Evolutionary conservation across 2,329 filamentous ascomycete genomes (phyloP).

Genomic region (Epichloe baconii): DNA sequence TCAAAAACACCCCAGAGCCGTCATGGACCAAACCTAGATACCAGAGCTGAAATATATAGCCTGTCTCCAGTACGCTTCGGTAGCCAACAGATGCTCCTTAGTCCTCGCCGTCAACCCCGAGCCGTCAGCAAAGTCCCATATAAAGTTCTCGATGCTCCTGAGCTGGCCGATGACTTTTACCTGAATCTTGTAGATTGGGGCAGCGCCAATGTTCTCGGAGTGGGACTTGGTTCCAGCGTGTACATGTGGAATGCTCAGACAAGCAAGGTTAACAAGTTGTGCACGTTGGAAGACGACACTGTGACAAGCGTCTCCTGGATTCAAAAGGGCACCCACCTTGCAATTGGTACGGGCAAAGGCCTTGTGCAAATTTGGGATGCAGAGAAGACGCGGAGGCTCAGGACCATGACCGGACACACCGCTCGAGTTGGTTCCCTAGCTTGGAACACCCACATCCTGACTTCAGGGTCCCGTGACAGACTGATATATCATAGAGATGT

Average conservation of each 20-base stretch:
- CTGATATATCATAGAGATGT: constrained; percentile 94
- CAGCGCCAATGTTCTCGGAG: constrained; percentile 83
- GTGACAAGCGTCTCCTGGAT: constrained; percentile 99
- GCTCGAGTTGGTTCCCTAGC: constrained; percentile 85
- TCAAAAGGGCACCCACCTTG: constrained; percentile 88
- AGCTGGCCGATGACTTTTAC: constrained; percentile 95
- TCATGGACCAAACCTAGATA: constrained; percentile 78
- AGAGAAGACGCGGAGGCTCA: constrained; percentile 66
- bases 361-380: constrained; percentile 97
- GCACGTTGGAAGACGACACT: constrained; percentile 81
- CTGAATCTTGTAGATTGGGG: constrained; percentile 97
- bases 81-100: constrained; percentile 87
- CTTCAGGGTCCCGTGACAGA: constrained; percentile 86
- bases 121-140: constrained; percentile 94
- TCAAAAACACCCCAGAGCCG: constrained; percentile 81
- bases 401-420: constrained; percentile 95
- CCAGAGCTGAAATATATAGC: constrained; percentile 86
- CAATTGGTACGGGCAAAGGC: constrained; percentile 89
- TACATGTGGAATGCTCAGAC: constrained; percentile 97
- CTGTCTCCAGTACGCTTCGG: constrained; percentile 85
- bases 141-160: constrained; percentile 92
- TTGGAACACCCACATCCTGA: constrained; percentile 97
- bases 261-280: constrained; percentile 85
- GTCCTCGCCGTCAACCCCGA: constrained; percentile 74
- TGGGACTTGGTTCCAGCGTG: constrained; percentile 82